Evolutionary conservation across 768 basidiomycete genomes (phyloP).

Genomic region (Sarcodon sp.): DNA sequence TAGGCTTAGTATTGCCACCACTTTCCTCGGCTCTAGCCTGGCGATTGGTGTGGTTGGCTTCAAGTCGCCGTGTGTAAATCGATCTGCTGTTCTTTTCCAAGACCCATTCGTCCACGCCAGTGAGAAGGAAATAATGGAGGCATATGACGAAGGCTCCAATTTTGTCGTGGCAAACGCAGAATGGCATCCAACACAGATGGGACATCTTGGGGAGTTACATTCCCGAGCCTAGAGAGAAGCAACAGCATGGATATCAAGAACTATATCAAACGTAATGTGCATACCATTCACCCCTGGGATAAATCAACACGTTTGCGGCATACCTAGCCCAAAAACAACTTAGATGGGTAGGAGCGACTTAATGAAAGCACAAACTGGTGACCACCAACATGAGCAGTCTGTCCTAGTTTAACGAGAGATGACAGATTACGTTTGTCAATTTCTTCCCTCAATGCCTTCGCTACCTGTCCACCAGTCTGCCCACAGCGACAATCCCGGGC

Average conservation of each 20-base stretch:
- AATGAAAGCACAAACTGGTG: conserved; percentile 46
- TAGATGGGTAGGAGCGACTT: conserved; percentile 1
- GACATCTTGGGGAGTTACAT: conserved; percentile 43
- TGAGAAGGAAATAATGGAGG: conserved; percentile 30
- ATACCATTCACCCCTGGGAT: conserved; percentile 65
- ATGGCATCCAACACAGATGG: conserved; percentile 37
- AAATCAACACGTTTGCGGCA: conserved; percentile 58
- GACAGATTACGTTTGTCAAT: conserved; percentile 23
- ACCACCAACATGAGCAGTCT: conserved; percentile 73
- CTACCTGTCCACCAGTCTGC: conserved; percentile 45
- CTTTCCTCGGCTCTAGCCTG: no score
- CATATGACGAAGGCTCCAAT: conserved; percentile 8
- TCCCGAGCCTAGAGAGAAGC: conserved; percentile 41
- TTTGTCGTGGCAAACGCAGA: conserved; percentile 16
- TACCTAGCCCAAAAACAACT: conserved; percentile 24
- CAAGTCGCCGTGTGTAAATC: conserved; percentile 11
- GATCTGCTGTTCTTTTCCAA: conserved; percentile 44
- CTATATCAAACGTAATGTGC: conserved; percentile 8
- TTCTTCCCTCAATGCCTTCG: conserved; percentile 38
- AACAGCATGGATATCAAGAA: background rate
- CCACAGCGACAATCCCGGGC: conserved; percentile 74
- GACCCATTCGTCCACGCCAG: conserved; percentile 68
- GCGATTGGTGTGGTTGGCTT: no score
- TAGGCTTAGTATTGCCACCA: no score
- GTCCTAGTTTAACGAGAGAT: conserved; percentile 32